Percentiles rank a stretch among this genome's conserved stretches.
These are phyloP conservation scores for Cryptosporidium canis DNA, from an alignment of 169 alveolate species.

Conservation along the genomic window DNA sequence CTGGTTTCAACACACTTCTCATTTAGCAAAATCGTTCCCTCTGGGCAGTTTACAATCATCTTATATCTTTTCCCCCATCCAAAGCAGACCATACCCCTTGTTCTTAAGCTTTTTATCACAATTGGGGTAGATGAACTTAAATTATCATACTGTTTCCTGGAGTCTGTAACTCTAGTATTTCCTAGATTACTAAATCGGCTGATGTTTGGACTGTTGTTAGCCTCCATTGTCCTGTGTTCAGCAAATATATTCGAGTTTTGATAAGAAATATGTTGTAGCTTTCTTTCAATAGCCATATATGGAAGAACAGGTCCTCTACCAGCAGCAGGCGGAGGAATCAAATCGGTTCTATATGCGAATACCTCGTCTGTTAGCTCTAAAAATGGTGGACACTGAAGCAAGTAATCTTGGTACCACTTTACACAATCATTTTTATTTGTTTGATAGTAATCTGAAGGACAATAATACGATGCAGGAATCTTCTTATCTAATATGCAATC, in stretches of 20 bases:
- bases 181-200: neutral
- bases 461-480: constrained; percentile 64
- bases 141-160: constrained; percentile 12
- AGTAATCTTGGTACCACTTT: constrained; percentile 67
- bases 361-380: constrained; percentile 24
- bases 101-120: constrained; percentile 29
- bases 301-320: constrained; percentile 71
- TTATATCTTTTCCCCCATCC: constrained; percentile 71
- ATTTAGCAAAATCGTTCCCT: constrained; percentile 35
- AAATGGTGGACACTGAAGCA: constrained; percentile 67
- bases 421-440: constrained; percentile 60
- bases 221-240: neutral
- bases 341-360: constrained; percentile 49
- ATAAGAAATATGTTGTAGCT: neutral
- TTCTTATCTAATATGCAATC: constrained; percentile 47
- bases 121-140: constrained; percentile 43
- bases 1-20: constrained; percentile 64
- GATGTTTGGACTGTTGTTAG: neutral
- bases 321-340: constrained; percentile 71
- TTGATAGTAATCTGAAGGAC: constrained; percentile 60
- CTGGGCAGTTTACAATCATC: constrained; percentile 70
- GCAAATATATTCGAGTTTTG: neutral
- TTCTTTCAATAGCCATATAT: constrained; percentile 6
- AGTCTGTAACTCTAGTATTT: neutral
- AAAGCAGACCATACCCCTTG: constrained; percentile 64